Evolutionary conservation across 2,329 filamentous ascomycete species (phyloP).

Genomic region (Calonectria crousiana): DNA sequence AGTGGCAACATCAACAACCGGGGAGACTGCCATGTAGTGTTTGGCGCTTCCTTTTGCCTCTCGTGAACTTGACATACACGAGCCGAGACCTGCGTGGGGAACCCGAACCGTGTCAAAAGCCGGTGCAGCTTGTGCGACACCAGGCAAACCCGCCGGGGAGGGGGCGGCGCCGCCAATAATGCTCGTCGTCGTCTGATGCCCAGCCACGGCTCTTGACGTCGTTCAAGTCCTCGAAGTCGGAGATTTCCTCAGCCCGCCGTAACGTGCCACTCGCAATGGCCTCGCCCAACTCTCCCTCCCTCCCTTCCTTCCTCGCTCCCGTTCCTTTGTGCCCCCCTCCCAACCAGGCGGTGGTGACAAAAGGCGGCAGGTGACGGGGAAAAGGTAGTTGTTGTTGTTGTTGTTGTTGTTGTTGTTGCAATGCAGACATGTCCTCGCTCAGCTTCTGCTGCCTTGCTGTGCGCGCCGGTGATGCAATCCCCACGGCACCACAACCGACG

Average conservation of each 20-base stretch:
- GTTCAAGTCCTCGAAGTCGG: slow-evolving; percentile 5
- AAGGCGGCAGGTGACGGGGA: background rate
- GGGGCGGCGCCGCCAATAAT: background rate
- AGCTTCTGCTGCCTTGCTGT: background rate
- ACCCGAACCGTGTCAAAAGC: background rate
- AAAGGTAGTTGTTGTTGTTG: too few species aligned
- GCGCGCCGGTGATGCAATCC: background rate
- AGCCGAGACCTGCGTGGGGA: background rate
- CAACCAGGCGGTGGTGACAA: background rate
- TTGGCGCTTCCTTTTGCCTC: background rate
- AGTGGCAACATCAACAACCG: background rate
- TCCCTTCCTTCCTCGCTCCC: background rate
- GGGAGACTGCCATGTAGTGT: background rate
- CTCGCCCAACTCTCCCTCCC: background rate
- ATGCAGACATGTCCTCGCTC: background rate
- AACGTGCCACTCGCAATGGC: slow-evolving; percentile 11
- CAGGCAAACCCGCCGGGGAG: too few species aligned
- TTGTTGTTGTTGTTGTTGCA: background rate
- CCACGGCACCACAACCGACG: background rate
- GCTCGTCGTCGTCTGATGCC: slow-evolving; percentile 5
- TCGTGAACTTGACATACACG: background rate
- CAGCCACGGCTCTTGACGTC: background rate
- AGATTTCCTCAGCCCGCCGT: slow-evolving; percentile 15
- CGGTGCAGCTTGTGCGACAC: slow-evolving; percentile 12
- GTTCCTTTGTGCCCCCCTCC: too few species aligned